Conservation (phyloP, 73 alveolate genomes). For the Effrenium voratum region DNA sequence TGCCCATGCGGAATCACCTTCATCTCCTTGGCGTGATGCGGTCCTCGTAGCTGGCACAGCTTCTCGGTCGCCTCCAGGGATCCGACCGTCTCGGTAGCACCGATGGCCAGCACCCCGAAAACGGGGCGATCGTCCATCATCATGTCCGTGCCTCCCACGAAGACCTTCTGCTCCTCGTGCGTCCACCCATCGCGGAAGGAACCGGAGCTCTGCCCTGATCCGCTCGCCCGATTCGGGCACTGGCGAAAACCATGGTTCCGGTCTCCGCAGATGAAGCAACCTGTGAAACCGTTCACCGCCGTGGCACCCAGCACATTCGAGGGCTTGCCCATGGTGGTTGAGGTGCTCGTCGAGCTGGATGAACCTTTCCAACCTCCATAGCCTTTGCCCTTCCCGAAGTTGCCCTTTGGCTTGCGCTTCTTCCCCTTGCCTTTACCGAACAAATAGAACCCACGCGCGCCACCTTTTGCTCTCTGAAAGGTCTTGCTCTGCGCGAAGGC, state of each 20-base stretch:
- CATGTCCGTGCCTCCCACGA: background rate
- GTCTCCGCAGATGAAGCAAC: slow-evolving; percentile 24
- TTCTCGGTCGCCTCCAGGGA: background rate
- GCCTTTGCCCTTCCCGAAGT: slow-evolving; percentile 24
- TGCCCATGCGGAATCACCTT: background rate
- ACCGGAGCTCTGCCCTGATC: background rate
- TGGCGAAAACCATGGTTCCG: background rate
- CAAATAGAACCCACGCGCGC: background rate
- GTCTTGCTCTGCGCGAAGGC: background rate
- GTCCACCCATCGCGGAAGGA: no score
- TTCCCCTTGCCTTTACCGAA: background rate
- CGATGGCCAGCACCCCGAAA: slow-evolving; percentile 9
- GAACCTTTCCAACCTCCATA: background rate
- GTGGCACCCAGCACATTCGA: background rate
- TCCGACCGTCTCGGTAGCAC: background rate
- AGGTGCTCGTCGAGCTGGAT: background rate
- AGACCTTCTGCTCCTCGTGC: no score
- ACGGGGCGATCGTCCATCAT: background rate
- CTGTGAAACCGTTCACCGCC: background rate
- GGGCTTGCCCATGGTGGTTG: background rate
- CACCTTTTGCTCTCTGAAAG: background rate
- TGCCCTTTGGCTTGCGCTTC: background rate
- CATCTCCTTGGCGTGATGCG: no score
- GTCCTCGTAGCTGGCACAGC: background rate
- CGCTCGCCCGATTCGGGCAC: background rate